These are phyloP conservation scores for Lasiodiplodia sp. DNA, from an alignment of 2,329 filamentous ascomycete genomes.

Conservation along the genomic window DNA sequence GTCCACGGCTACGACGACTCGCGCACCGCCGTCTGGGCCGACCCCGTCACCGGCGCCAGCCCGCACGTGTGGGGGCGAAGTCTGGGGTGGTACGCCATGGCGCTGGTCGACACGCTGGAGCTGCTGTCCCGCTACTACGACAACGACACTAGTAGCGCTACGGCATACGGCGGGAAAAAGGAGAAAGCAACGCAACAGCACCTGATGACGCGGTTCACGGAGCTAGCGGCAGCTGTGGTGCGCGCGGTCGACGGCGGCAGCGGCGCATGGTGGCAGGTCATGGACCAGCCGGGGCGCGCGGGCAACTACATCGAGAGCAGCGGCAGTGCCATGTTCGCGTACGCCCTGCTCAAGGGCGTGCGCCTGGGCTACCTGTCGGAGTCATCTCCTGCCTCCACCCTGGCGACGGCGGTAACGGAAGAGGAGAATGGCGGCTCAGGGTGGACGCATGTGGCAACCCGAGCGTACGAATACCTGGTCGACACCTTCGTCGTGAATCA, in stretches of 20 bases:
- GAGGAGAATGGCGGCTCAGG: neutral
- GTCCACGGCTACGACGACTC: constrained; percentile 46
- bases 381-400: constrained; percentile 28
- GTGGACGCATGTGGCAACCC: constrained; percentile 50
- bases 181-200: constrained; percentile 33
- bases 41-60: constrained; percentile 44
- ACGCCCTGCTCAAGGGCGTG: constrained; percentile 45
- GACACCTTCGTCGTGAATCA: constrained; percentile 56
- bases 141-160: constrained; percentile 30
- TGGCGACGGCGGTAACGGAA: constrained; percentile 37
- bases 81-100: constrained; percentile 50
- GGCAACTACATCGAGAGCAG: constrained; percentile 70
- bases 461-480: constrained; percentile 55
- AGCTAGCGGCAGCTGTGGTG: constrained; percentile 52
- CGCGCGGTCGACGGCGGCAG: constrained; percentile 47
- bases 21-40: constrained; percentile 46
- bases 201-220: constrained; percentile 24
- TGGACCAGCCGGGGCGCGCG: constrained; percentile 54
- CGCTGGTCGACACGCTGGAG: constrained; percentile 58
- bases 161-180: constrained; percentile 30
- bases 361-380: constrained; percentile 41
- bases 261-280: constrained; percentile 67
- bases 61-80: constrained; percentile 48
- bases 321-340: constrained; percentile 60
- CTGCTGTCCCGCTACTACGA: constrained; percentile 47